Evolutionary conservation across 345 rosid species (phyloP).

Genomic region (Eucalyptus pauciflora): DNA sequence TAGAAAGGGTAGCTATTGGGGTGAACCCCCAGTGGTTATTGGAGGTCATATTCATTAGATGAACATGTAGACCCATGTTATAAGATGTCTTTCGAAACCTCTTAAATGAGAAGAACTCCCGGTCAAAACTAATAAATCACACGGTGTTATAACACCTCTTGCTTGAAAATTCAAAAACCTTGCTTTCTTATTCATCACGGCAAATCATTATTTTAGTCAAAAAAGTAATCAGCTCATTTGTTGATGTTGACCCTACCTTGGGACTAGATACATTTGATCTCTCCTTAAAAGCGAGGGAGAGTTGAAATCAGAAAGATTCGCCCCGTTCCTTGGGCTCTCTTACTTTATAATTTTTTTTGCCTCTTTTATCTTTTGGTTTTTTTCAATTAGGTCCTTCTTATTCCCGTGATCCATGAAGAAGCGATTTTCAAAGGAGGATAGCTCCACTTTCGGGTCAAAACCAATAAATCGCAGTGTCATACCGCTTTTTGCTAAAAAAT

Average conservation of each 20-base stretch:
- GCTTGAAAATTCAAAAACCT: neutral
- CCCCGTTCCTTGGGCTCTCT: neutral
- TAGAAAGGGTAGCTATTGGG: too few relatives aligned
- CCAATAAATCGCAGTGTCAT: too few relatives aligned
- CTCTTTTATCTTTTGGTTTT: neutral
- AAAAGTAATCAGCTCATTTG: neutral
- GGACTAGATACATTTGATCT: neutral
- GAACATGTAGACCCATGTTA: neutral
- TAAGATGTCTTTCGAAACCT: neutral
- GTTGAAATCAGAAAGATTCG: neutral
- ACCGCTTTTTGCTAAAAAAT: too few relatives aligned
- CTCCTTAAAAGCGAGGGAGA: neutral
- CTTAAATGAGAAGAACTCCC: neutral
- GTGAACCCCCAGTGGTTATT: too few relatives aligned
- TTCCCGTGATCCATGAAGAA: neutral
- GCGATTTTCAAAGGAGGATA: too few relatives aligned
- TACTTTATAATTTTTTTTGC: neutral
- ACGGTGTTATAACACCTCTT: neutral
- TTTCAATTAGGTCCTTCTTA: neutral
- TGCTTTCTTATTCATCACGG: neutral
- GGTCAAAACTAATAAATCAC: neutral
- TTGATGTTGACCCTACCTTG: neutral
- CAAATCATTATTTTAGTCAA: neutral
- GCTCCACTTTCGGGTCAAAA: too few relatives aligned
- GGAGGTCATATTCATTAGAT: neutral